Conservation (phyloP, 2,329 filamentous ascomycete species). For the Leptographium procerum region DNA sequence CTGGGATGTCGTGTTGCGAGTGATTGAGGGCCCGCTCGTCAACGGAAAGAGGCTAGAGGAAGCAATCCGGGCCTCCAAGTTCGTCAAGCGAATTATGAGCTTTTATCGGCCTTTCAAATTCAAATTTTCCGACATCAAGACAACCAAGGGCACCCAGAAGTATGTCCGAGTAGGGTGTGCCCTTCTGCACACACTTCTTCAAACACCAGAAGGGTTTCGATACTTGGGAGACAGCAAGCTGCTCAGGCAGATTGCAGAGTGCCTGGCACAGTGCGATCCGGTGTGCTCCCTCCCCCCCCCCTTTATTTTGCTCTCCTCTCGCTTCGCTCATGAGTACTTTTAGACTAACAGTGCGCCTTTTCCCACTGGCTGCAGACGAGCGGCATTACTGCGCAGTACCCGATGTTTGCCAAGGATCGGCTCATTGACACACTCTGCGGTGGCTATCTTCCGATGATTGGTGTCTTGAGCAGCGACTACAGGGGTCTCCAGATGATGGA, state of each 20-base stretch:
- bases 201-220: slow-evolving; percentile 71
- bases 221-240: slow-evolving; percentile 89
- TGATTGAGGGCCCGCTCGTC: slow-evolving; percentile 85
- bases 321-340: no score
- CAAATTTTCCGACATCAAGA: slow-evolving; percentile 81
- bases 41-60: slow-evolving; percentile 89
- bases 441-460: slow-evolving; percentile 90
- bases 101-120: slow-evolving; percentile 98
- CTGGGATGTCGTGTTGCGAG: slow-evolving; percentile 82
- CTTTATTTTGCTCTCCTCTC: background rate
- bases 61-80: slow-evolving; percentile 88
- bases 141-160: slow-evolving; percentile 85
- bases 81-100: slow-evolving; percentile 85
- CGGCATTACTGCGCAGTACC: slow-evolving; percentile 67
- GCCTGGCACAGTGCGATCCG: slow-evolving; percentile 85
- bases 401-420: slow-evolving; percentile 78
- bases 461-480: slow-evolving; percentile 69
- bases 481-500: slow-evolving; percentile 85
- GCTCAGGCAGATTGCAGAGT: slow-evolving; percentile 87
- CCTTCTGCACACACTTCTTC: slow-evolving; percentile 73
- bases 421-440: slow-evolving; percentile 79
- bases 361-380: slow-evolving; percentile 37
- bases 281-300: slow-evolving; percentile 32
- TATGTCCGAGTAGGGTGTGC: slow-evolving; percentile 87
- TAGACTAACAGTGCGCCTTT: background rate